Conservation (phyloP, 2,329 filamentous ascomycete species). For the Aspergillus sp. region DNA sequence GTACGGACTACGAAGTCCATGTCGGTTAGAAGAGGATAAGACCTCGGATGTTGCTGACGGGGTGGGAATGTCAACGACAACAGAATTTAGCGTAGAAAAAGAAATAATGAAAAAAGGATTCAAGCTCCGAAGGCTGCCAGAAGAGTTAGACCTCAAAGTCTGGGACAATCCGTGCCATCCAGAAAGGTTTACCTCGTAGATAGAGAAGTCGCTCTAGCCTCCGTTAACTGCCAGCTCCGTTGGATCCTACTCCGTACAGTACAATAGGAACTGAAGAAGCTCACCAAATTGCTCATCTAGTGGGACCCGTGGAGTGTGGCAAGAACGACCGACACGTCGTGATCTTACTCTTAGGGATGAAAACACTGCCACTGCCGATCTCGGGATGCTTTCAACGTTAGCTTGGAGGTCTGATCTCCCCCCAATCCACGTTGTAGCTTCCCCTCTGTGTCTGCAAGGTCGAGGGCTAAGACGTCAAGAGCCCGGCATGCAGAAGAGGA, state of each 20-base stretch:
- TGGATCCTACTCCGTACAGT: background rate
- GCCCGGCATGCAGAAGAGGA: background rate
- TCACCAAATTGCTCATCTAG: background rate
- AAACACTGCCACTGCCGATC: conserved; percentile 31
- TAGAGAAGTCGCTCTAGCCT: no score
- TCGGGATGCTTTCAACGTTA: conserved; percentile 21
- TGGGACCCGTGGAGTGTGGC: conserved; percentile 11
- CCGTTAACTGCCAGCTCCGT: background rate
- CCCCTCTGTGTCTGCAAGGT: background rate
- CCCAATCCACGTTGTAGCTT: background rate
- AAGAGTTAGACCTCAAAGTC: background rate
- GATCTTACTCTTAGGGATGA: conserved; percentile 6
- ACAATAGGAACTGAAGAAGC: background rate
- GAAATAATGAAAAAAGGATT: background rate
- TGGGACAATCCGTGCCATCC: background rate
- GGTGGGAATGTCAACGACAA: background rate
- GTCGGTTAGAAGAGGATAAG: background rate
- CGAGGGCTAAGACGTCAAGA: no score
- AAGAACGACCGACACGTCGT: conserved; percentile 8
- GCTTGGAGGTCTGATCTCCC: conserved; percentile 22
- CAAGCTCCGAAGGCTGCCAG: background rate
- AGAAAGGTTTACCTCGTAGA: background rate
- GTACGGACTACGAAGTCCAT: background rate
- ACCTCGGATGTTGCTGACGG: background rate
- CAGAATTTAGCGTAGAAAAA: background rate